Evolutionary conservation across 805 yeast species (phyloP), one percentile per base, ranked within the genome.

Genomic region (Hanseniaspora lindneri): DNA sequence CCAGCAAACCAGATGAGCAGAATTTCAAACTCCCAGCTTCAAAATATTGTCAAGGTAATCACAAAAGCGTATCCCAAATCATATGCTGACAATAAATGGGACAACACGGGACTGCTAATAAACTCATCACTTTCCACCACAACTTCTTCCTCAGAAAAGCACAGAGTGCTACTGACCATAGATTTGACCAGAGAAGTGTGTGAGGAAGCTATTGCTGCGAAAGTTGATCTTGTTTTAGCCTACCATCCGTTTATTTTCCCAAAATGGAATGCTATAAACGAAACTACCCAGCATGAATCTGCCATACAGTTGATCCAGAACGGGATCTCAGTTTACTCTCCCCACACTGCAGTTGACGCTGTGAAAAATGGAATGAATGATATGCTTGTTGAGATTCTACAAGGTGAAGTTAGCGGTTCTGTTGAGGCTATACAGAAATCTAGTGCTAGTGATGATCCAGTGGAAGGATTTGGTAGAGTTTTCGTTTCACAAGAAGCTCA

Each of bases 261-360:
- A 21, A 94, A 95, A 1, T 74, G 92, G 64, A 92, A 88, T 62
- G 66, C 77, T 11, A 73, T 92, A 51, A 73, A 79, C 2, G 66
- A 70, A n/a, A 58, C 63, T 1, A 80, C 95, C 0, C 97, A 92
- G 61, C 96, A 92, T 59, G 65, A 65, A 20, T 83, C 94, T 5
- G 68, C 89, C 47, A 62, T 89, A 34, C 73, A 74, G 48, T 70
- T 92, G 56, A 79, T 86, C 46, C 79, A 78, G 54, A 72, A 78
- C 51, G 83, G 84, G n/a, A 75, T 92, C 50, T 76, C 87, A 42
- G 98, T 92, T 1, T 92, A 92, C 62, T 81, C 81, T 49, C 98
- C 99, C 23, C 99, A 92, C 60, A 89, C 98, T 1, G 87, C 97
- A 0, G 83, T 92, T 3, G 98, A 92, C 64, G 89, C 96, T 21